Base-by-base conservation (phyloP, 371 early-diverging fungal species). In the Lichtheimia ramosa region DNA sequence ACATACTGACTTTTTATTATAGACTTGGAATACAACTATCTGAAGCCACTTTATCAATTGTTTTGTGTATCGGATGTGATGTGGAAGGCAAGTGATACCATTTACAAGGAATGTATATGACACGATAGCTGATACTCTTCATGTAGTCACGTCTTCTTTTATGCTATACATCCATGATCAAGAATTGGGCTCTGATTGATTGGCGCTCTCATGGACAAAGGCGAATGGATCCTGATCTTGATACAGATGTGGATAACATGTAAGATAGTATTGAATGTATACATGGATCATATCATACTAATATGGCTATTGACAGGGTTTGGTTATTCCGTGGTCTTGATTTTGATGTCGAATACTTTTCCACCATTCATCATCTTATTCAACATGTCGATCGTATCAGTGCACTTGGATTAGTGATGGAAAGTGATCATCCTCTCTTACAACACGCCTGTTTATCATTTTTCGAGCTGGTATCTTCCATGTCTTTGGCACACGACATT, bases 361-460 rank as follows among this genome's bases (percentile, higher is more conserved):
- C 53, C 10, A 71, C 75, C 0, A 78, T 86, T 15, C 78, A 77
- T 49, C 66, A 70, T 14, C 69, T 86, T 20, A 70, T 83, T 15
- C 54, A 65, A 2, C 81, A 83, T 62, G 75, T 83, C 13, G 83
- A 83, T 58, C 71, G 63, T 18, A 53, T 80, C 0, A 63, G 79
- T 21, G 63, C 71, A 2, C 55, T 75, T 13, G 83, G 77, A 1
- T 54, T 81, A 43, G 65, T 62, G 18, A 41, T 75, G 40, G 85
- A 84, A 51, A 43, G 73, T 0, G 81, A 83, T 25, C 62, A 83
- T 62, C 60, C 79, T 0, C 56, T 76, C 15, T 58, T 85, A 4
- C 85, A 84, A 43, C 85, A 87, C 48, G 85, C 81, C 0, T 56
- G 74, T 3, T 69, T 87, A 24, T 78, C 81, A 1, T 84, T 83